Evolutionary conservation across 148 eudicot genomes (phyloP).

Genomic region (Fagopyrum esculentum): DNA sequence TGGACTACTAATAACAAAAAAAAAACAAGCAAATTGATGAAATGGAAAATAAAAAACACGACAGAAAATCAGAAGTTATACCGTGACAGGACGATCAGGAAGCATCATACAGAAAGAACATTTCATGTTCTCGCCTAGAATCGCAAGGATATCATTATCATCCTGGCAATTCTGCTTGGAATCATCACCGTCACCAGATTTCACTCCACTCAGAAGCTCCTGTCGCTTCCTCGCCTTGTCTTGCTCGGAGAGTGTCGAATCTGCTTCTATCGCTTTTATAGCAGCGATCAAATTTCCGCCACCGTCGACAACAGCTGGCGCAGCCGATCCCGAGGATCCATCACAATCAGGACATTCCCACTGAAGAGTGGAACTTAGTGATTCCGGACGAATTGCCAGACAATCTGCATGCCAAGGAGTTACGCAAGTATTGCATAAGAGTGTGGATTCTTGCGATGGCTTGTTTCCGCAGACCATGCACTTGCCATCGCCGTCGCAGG

Average conservation of each 20-base stretch:
- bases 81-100: slow-evolving; percentile 94
- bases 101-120: slow-evolving; percentile 77
- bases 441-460: slow-evolving; percentile 38
- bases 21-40: not conserved
- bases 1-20: not conserved
- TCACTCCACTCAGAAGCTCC: slow-evolving; percentile 54
- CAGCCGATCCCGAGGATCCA: slow-evolving; percentile 17
- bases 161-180: slow-evolving; percentile 18
- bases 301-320: slow-evolving; percentile 1
- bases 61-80: slow-evolving; percentile 15
- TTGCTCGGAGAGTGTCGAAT: slow-evolving; percentile 42
- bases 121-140: slow-evolving; percentile 47
- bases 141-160: slow-evolving; percentile 35
- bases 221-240: slow-evolving; percentile 72
- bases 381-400: slow-evolving; percentile 36
- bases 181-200: slow-evolving; percentile 16
- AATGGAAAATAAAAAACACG: not conserved
- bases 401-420: slow-evolving; percentile 83
- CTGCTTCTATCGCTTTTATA: slow-evolving; percentile 59
- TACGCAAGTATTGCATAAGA: slow-evolving; percentile 51
- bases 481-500: slow-evolving; percentile 56
- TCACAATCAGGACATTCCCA: slow-evolving; percentile 95
- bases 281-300: slow-evolving; percentile 35
- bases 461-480: slow-evolving; percentile 63
- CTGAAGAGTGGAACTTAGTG: slow-evolving; percentile 24